A percentile compares a stretch with the other conserved stretches of the same genome.
Conservation (phyloP, 1,284 basidiomycete species). For the Trametes sp. region DNA sequence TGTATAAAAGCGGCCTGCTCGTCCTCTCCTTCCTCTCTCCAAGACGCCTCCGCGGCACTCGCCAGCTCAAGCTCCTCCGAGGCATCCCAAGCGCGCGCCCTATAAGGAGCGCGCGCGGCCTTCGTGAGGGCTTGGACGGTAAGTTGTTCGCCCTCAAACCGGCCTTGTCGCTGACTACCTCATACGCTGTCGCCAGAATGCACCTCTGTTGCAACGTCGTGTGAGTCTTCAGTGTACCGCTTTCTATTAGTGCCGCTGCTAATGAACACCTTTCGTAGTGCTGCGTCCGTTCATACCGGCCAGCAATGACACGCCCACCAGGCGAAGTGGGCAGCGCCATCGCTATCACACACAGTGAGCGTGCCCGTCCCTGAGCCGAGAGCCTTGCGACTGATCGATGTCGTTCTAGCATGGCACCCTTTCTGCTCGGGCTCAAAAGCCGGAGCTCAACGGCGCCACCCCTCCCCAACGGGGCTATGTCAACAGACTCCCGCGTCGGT, state of each 20-base stretch:
- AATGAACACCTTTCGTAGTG: background rate
- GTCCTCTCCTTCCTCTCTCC: background rate
- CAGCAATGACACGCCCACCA: background rate
- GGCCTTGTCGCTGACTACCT: background rate
- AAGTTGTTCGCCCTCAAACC: background rate
- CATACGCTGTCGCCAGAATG: background rate
- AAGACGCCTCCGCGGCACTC: background rate
- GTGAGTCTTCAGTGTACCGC: background rate
- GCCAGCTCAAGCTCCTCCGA: background rate
- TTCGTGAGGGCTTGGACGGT: conserved; percentile 4
- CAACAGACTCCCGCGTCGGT: no score
- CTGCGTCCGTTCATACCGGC: background rate
- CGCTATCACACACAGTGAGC: background rate
- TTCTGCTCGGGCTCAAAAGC: background rate
- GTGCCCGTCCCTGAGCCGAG: background rate
- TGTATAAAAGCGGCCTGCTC: background rate
- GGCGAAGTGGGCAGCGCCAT: conserved; percentile 2
- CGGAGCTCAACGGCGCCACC: background rate
- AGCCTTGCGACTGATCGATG: background rate
- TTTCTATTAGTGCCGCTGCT: background rate
- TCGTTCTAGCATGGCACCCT: background rate
- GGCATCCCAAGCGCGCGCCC: background rate
- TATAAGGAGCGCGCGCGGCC: background rate
- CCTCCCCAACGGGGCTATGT: background rate
- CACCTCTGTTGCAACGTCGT: background rate